Evolutionary conservation across 345 rosid species (phyloP), one percentile per base, ranked within the genome.

Genomic region (Salix arbutifolia): DNA sequence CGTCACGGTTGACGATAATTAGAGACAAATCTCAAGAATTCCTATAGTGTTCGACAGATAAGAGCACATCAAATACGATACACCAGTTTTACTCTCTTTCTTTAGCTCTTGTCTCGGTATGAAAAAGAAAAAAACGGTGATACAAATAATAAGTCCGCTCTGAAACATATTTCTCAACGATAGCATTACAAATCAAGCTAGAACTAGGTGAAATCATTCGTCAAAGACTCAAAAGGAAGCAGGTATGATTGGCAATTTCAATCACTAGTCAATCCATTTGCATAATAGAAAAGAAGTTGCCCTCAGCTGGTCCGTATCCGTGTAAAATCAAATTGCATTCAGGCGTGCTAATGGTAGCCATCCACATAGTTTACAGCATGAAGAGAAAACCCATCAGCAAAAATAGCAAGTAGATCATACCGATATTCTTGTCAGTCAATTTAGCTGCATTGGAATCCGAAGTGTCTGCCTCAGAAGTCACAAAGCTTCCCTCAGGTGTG

Each of bases 401-500:
- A 50, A 85, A 38, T 12, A 87, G 72, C 35, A 87, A 72, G 62
- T 71, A 71, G 68, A 80, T n/a, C 33, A 79, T 66, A 68, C 86
- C 74, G 26, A 67, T 56, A 56, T 56, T 60, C 65, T 81, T 71
- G 40, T 68, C 61, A 38, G 75, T 72, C 85, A 80, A 69, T 53
- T 80, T 75, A 74, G 78, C 85, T 0, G 87, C 82, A 37, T 56
- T 80, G 48, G 37, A 16, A 25, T 12, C 13, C n/a, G 23, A 4
- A 60, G 11, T 25, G n/a, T 4, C 68, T 60, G 53, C 50, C 23
- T 68, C 23, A 38, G 77, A n/a, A 7, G 88, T 66, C 61, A 65
- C 77, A 76, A 23, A 93, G 85, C 88, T 90, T 84, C 98, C 99
- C 48, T 77, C 90, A 1, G 98, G 83, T 44, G 95, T 85, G 76